These are phyloP conservation scores for Mortierella sp. DNA, from an alignment of 371 early-diverging fungal species.

Conservation along the genomic window DNA sequence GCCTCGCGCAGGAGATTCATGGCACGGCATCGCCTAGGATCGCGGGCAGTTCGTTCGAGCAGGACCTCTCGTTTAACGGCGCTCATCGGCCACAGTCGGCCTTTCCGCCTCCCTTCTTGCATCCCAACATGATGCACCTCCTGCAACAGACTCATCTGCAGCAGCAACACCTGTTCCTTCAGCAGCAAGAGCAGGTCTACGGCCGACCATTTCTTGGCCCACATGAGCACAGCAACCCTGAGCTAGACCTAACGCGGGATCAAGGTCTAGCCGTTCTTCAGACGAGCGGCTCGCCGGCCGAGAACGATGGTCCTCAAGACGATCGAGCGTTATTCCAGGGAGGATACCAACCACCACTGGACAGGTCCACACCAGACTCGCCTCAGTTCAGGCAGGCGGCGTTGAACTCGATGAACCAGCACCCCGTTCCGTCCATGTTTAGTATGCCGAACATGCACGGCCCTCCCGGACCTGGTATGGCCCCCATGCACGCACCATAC, in stretches of 20 bases:
- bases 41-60: neutral
- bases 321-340: neutral
- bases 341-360: slow-evolving; percentile 7
- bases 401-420: slow-evolving; percentile 2
- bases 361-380: slow-evolving; percentile 17
- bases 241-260: neutral
- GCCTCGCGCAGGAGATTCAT: neutral
- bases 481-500: slow-evolving; percentile 25
- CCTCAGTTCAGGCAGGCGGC: slow-evolving; percentile 13
- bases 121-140: slow-evolving; percentile 32
- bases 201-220: slow-evolving; percentile 2
- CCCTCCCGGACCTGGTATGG: slow-evolving; percentile 17
- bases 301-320: neutral
- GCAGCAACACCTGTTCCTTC: slow-evolving; percentile 22
- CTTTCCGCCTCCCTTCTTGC: slow-evolving; percentile 36
- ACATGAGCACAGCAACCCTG: neutral
- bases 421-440: slow-evolving; percentile 14
- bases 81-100: slow-evolving; percentile 17
- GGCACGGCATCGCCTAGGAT: neutral
- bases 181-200: slow-evolving; percentile 14
- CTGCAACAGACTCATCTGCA: slow-evolving; percentile 35
- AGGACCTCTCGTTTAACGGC: slow-evolving; percentile 7
- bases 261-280: neutral
- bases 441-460: slow-evolving; percentile 6
- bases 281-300: neutral